These are phyloP conservation scores for Cutaneotrichosporon cyanovorans DNA, from an alignment of 1,284 basidiomycete genomes.

Conservation along the genomic window DNA sequence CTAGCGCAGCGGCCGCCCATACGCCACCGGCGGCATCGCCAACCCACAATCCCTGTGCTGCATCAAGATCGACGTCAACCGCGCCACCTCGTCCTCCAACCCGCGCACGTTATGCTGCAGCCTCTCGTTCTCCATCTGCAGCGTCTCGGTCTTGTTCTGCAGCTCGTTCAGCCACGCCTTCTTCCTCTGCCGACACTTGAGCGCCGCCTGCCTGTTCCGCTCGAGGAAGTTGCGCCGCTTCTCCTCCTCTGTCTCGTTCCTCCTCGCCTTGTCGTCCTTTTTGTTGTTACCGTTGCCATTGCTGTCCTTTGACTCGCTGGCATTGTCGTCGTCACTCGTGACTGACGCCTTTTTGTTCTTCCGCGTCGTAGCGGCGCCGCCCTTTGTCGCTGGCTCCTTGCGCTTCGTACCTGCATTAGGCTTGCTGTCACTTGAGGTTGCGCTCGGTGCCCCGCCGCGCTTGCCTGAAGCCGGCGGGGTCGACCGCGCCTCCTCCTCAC, in stretches of 20 bases:
- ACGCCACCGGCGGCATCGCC: conserved; percentile 21
- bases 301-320: conserved; percentile 1
- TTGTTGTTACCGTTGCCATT: conserved; percentile 44
- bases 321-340: conserved; percentile 41
- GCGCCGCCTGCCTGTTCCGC: conserved; percentile 87
- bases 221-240: conserved; percentile 91
- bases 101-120: conserved; percentile 54
- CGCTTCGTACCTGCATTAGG: conserved; percentile 23
- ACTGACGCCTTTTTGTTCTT: conserved; percentile 41
- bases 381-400: conserved; percentile 20
- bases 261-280: conserved; percentile 44
- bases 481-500: conserved; percentile 56
- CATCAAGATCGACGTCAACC: conserved; percentile 48
- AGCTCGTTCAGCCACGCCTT: conserved; percentile 93
- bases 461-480: conserved; percentile 24
- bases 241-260: conserved; percentile 90
- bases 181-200: conserved; percentile 97
- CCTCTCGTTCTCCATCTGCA: conserved; percentile 89
- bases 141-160: conserved; percentile 85
- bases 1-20: conserved; percentile 18
- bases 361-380: conserved; percentile 26
- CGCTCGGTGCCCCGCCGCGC: conserved; percentile 2
- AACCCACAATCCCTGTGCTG: conserved; percentile 44
- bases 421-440: conserved; percentile 2
- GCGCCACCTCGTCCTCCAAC: conserved; percentile 54